Evolutionary conservation across 2,329 filamentous ascomycete species (phyloP).

Genomic region (Fusarium sp.): DNA sequence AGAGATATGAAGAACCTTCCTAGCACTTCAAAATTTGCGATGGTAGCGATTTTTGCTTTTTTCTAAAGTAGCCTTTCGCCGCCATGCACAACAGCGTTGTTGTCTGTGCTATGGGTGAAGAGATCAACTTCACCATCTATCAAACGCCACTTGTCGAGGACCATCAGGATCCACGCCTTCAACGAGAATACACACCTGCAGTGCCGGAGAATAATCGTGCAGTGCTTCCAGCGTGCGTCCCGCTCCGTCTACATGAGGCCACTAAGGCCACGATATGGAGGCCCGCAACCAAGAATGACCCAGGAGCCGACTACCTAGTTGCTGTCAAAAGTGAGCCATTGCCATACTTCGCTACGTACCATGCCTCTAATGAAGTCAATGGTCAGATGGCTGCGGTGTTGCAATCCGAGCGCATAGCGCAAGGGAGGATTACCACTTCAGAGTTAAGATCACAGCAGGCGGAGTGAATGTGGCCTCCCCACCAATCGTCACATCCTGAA

Average conservation of each 20-base stretch:
- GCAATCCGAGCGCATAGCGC: not conserved
- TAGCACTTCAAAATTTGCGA: not conserved
- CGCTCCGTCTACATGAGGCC: not conserved
- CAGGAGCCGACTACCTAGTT: not conserved
- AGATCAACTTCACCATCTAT: not conserved
- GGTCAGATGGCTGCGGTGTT: not conserved
- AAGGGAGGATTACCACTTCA: not conserved
- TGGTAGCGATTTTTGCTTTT: not conserved
- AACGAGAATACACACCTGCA: not conserved
- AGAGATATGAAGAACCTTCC: not conserved
- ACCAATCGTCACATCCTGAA: not conserved
- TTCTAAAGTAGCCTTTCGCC: not conserved
- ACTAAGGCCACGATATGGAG: not conserved
- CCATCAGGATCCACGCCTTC: not conserved
- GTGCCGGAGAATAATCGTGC: not conserved
- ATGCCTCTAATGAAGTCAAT: rapidly evolving
- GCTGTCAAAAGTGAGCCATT: not conserved
- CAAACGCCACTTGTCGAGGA: not conserved
- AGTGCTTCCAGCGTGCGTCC: not conserved
- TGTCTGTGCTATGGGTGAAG: not conserved
- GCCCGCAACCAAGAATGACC: not conserved
- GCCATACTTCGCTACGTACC: not conserved
- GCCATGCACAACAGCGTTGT: not conserved
- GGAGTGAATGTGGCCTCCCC: not conserved
- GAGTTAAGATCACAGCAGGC: not conserved